These are phyloP conservation scores for Cladorrhinum sp. DNA, from an alignment of 2,329 filamentous ascomycete genomes.

Conservation along the genomic window DNA sequence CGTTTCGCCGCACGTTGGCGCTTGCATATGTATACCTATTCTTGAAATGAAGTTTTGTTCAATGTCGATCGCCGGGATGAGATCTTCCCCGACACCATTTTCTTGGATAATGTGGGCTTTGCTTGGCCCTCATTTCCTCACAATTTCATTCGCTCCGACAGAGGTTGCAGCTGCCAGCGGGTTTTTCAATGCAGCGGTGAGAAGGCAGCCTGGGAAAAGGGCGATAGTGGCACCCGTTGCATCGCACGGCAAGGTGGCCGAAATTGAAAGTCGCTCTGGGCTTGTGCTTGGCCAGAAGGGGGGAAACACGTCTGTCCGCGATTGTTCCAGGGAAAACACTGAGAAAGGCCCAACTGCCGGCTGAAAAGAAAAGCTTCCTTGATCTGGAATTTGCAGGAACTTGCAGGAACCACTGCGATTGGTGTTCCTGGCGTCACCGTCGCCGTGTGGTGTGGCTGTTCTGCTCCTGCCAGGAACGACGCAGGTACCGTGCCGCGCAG, in stretches of 20 bases:
- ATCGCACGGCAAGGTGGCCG: background rate
- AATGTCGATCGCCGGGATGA: background rate
- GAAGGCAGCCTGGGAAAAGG: background rate
- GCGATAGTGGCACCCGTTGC: background rate
- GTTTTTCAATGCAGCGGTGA: background rate
- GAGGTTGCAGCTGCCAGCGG: background rate
- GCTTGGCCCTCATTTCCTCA: background rate
- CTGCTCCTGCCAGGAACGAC: constrained; percentile 13
- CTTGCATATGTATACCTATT: background rate
- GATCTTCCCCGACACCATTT: background rate
- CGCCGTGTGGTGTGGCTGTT: background rate
- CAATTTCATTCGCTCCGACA: background rate
- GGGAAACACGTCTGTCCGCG: background rate
- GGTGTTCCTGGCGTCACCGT: constrained; percentile 2
- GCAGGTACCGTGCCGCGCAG: constrained; percentile 22
- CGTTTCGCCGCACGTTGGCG: background rate
- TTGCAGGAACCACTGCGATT: constrained; percentile 6
- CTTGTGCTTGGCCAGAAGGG: background rate
- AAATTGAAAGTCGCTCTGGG: background rate
- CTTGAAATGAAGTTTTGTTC: background rate
- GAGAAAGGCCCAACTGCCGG: background rate
- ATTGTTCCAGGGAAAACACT: background rate
- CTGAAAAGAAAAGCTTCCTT: background rate
- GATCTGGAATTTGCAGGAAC: background rate
- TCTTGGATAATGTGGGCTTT: background rate